Conservation (phyloP, 1,284 basidiomycete species). For the Austropuccinia psidii region DNA sequence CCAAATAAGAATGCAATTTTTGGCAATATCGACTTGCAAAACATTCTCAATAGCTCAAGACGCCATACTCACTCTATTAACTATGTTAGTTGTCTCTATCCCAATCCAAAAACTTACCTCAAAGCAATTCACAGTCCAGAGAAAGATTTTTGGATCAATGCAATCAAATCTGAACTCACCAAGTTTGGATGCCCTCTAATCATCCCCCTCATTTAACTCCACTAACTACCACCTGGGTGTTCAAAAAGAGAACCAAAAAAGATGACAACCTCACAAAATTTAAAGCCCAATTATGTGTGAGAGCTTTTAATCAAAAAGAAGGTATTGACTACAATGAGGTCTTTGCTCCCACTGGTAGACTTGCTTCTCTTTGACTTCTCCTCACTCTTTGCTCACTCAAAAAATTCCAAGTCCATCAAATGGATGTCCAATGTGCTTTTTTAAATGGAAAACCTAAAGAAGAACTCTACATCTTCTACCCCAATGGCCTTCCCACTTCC, state of each 20-base stretch:
- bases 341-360: neutral
- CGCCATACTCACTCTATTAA: neutral
- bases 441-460: neutral
- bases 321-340: slow-evolving; percentile 1
- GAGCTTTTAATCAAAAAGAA: neutral
- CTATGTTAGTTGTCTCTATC: neutral
- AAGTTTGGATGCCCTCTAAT: neutral
- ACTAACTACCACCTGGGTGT: neutral
- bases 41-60: neutral
- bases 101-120: neutral
- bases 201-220: neutral
- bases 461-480: neutral
- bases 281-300: slow-evolving; percentile 2
- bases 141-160: neutral
- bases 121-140: neutral
- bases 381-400: neutral
- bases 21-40: neutral
- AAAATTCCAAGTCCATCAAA: neutral
- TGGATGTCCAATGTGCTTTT: neutral
- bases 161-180: neutral
- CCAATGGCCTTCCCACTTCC: neutral
- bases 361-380: neutral
- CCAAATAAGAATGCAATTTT: neutral
- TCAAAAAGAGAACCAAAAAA: neutral
- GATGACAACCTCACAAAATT: slow-evolving; percentile 1